Evolutionary conservation across 176 grass and related monocot species (phyloP), one percentile per base, ranked within the genome.

Genomic region (Panicum miliaceum): DNA sequence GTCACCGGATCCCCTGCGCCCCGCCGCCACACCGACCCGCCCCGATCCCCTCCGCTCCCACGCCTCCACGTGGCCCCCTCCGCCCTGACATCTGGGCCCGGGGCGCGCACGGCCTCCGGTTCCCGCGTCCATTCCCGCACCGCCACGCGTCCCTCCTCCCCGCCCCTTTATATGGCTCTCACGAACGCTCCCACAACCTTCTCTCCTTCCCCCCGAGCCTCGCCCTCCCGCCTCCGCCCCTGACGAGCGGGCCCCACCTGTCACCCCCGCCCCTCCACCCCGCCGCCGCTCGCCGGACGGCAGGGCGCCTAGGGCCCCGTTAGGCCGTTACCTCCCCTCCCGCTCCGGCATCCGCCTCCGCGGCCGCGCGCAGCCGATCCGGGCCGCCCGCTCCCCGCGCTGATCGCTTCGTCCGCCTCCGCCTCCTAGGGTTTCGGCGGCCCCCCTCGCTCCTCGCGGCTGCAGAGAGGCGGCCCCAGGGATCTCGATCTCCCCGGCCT

Each of bases 211-310:
- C 19, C 19, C 20, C 22, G 19, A 37, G 12, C 79, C 20, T 15
- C 62, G 68, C 20, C 22, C 3, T 23, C 48, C 15, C 16, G 22
- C 38, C 26, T 20, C 76, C 18, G 6, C 54, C 47, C 71, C 89
- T 77, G 89, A 84, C 85, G 42, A 64, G 50, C 6, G 74, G 88
- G 89, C 34, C 89, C 88, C 84, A 84, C 74, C 75, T 35, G 68
- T 35, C 80, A 63, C 23, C 75, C 59, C 27, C 80, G 1, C 35
- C 8, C 18, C 19, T 1, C 7, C 20, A 2, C 40, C 40, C 66
- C 74, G 79, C 80, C 74, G 68, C 89, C 68, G 74, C 75, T 90
- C 75, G 80, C 75, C 84, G 84, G 89, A 80, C 80, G 84, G 89
- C 68, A 73, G 84, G 79, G 59, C 66, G 69, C 48, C 73, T 37